These are phyloP conservation scores for Scorias spongiosa DNA, from an alignment of 2,329 filamentous ascomycete genomes.

Conservation along the genomic window DNA sequence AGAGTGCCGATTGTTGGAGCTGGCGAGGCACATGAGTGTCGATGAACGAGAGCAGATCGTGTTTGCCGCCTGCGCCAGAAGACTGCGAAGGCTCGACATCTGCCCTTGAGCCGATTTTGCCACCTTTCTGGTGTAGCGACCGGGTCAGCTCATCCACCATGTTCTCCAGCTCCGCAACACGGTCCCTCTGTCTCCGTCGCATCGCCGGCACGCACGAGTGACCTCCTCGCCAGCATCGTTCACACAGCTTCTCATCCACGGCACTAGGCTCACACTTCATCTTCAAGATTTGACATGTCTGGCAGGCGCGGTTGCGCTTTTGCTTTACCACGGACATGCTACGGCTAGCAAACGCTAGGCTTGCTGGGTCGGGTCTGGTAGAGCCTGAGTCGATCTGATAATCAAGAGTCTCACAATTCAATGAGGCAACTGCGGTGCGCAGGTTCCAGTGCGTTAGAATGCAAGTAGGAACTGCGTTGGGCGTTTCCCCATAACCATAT, in stretches of 20 bases:
- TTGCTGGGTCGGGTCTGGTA: too few species aligned
- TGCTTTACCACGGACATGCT: not conserved
- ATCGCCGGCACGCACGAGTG: slow-evolving; percentile 13
- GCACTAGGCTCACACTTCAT: slow-evolving; percentile 15
- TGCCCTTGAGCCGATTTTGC: not conserved
- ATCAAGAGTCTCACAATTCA: too few species aligned
- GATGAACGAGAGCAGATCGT: not conserved
- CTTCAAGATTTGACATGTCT: slow-evolving; percentile 13
- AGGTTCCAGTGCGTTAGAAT: too few species aligned
- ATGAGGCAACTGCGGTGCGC: too few species aligned
- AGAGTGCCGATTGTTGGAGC: not conserved
- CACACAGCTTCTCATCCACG: slow-evolving; percentile 11
- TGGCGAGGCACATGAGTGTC: not conserved
- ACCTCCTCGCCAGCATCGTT: slow-evolving; percentile 13
- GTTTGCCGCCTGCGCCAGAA: not conserved
- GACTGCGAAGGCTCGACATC: not conserved
- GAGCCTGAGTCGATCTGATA: too few species aligned
- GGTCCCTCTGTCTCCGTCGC: slow-evolving; percentile 12
- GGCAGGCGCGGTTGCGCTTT: slow-evolving; percentile 11
- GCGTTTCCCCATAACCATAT: too few species aligned
- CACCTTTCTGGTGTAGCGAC: slow-evolving; percentile 12
- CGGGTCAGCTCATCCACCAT: slow-evolving; percentile 15
- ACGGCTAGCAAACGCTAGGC: too few species aligned
- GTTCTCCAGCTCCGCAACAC: slow-evolving; percentile 15
- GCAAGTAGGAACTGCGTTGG: too few species aligned